A percentile compares a stretch with the other conserved stretches of the same genome.
These are phyloP conservation scores for Colletotrichum australisinense DNA, from an alignment of 2,329 filamentous ascomycete genomes.

Conservation along the genomic window DNA sequence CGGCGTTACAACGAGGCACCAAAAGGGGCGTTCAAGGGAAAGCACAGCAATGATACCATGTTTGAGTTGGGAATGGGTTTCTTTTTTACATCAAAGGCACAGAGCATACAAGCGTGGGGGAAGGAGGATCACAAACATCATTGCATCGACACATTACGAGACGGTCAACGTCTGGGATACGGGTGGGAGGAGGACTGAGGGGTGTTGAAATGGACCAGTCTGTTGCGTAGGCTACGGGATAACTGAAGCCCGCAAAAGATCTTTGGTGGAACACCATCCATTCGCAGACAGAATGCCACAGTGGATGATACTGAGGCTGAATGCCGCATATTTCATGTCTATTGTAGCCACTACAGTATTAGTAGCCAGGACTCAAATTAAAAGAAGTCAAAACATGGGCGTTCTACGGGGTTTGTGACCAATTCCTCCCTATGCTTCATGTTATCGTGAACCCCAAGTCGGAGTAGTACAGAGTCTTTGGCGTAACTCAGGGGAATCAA, in stretches of 20 bases:
- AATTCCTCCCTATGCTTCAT: neutral
- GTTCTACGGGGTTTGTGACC: neutral
- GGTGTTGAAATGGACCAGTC: neutral
- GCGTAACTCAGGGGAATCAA: too few species aligned
- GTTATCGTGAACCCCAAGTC: too few species aligned
- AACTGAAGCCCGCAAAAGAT: neutral
- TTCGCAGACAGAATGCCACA: neutral
- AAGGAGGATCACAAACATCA: neutral
- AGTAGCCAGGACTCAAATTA: neutral
- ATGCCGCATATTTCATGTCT: neutral
- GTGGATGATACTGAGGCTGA: neutral
- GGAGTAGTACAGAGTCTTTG: too few species aligned
- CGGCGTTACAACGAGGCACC: slow-evolving; percentile 19
- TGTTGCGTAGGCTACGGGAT: neutral
- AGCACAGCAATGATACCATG: slow-evolving; percentile 32
- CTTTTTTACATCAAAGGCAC: neutral
- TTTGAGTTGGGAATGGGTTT: slow-evolving; percentile 11
- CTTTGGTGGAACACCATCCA: neutral
- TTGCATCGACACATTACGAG: slow-evolving; percentile 2
- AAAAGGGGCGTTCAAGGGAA: slow-evolving; percentile 12
- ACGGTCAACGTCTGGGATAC: neutral
- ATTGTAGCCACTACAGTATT: slow-evolving; percentile 16
- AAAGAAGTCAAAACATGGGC: neutral
- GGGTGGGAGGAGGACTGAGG: neutral
- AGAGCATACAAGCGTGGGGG: neutral